Evolutionary conservation across 805 yeast species (phyloP), one percentile per base, ranked within the genome.

Genomic region (Hanseniaspora taiwanica): DNA sequence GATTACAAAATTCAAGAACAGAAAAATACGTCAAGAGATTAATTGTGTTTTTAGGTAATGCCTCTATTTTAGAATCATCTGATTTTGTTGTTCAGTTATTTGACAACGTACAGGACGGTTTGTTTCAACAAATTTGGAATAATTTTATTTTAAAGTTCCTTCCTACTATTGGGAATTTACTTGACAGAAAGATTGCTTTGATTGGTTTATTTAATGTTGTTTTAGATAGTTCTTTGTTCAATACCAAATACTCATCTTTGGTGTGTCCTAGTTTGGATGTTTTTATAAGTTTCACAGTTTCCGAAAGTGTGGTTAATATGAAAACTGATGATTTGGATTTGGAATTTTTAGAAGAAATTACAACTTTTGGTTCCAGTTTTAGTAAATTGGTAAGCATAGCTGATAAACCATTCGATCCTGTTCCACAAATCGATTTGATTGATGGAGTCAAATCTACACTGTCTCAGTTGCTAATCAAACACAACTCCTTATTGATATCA

Each of bases 321-420:
- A 64, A 58, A 16, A 49, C 51, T n/a, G 63, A 66, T 32, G 64
- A 59, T 37, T 46, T 65, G 35, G 67, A 62, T 42, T 44, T 60
- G 3, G 57, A 64, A 32, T 80, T 78, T 47, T 50, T 71, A 23
- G 86, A 81, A 39, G 94, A 86, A 45, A 70, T 79, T 38, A 61
- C 86, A 0, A 67, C 91, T 2, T 91, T 87, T 60, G 97, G 97
- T 2, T 79, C 96, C 0, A 75, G 78, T 39, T 91, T 74, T 59
- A 82, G 93, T 39, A 77, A 72, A 52, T 65, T 91, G 44, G 74
- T 71, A 1, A 71, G 81, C 2, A 76, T 86, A 37, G 67, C 72
- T 25, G 60, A 60, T 13, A 74, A 68, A 46, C 69, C 78, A 3
- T 66, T 73, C 47, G 96, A 91, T 59, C 95, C 96, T 1, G 55